Evolutionary conservation across 352 stramenopile species (phyloP).

Genomic region (Phytophthora agathidicida): DNA sequence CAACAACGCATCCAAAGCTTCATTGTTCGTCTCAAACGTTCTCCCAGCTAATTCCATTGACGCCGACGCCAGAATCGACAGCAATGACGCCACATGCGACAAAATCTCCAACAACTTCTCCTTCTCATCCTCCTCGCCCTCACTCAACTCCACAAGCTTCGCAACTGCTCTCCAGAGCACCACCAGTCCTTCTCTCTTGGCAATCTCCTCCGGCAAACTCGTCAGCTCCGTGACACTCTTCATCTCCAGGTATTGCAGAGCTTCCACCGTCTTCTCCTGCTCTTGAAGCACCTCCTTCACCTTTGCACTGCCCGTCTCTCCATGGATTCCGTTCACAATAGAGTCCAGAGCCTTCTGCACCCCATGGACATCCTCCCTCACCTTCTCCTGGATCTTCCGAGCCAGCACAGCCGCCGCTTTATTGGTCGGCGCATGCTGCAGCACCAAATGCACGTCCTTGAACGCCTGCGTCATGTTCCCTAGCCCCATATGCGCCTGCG

Average conservation of each 20-base stretch:
- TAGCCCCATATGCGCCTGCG: conserved; percentile 71
- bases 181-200: conserved; percentile 55
- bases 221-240: conserved; percentile 66
- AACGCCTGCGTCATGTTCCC: conserved; percentile 74
- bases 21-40: conserved; percentile 33
- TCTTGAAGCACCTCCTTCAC: conserved; percentile 33
- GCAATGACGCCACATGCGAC: conserved; percentile 51
- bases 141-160: conserved; percentile 38
- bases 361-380: conserved; percentile 75
- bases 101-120: conserved; percentile 40
- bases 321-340: conserved; percentile 39
- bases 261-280: conserved; percentile 58
- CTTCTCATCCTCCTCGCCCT: conserved; percentile 10
- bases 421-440: conserved; percentile 76
- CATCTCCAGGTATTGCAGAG: conserved; percentile 79
- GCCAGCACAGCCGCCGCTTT: conserved; percentile 73
- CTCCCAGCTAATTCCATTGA: conserved; percentile 54
- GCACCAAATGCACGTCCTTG: conserved; percentile 70
- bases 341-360: conserved; percentile 81
- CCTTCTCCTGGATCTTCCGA: conserved; percentile 76
- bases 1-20: conserved; percentile 23
- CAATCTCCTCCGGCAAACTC: conserved; percentile 61
- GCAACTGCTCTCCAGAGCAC: conserved; percentile 58
- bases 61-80: conserved; percentile 63
- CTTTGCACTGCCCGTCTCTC: conserved; percentile 10